Evolutionary conservation across 2,329 filamentous ascomycete genomes (phyloP).

Genomic region (Mycogone perniciosa): DNA sequence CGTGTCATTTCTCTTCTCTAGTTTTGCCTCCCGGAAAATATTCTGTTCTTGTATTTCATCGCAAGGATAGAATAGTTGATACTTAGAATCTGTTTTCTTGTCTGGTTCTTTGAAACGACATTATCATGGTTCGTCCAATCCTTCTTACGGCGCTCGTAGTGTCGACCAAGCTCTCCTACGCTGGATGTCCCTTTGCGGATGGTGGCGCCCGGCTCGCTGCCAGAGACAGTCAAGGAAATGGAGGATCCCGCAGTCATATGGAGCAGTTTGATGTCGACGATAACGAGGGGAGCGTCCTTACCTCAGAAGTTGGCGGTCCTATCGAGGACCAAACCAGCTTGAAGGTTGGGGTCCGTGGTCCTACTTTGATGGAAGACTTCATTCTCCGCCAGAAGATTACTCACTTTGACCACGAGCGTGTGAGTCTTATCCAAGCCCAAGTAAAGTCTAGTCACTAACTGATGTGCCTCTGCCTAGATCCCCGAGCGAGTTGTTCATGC

Average conservation of each 20-base stretch:
- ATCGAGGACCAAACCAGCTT: slow-evolving; percentile 62
- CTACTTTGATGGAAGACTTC: slow-evolving; percentile 65
- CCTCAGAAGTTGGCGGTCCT: slow-evolving; percentile 61
- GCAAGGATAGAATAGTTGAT: no score
- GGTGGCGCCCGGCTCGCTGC: slow-evolving; percentile 18
- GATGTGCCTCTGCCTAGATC: slow-evolving; percentile 48
- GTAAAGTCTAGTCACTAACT: no score
- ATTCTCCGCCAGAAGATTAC: slow-evolving; percentile 67
- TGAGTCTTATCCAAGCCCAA: slow-evolving; percentile 46
- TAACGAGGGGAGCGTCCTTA: slow-evolving; percentile 45
- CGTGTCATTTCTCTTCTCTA: no score
- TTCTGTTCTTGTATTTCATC: no score
- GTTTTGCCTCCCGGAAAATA: no score
- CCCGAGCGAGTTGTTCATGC: slow-evolving; percentile 68
- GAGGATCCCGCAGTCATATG: slow-evolving; percentile 26
- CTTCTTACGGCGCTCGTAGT: no score
- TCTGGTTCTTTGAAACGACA: no score
- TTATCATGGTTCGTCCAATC: no score
- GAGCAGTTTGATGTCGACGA: slow-evolving; percentile 44
- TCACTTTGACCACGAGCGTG: slow-evolving; percentile 64
- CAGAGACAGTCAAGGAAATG: slow-evolving; percentile 17
- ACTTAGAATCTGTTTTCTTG: no score
- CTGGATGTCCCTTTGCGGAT: slow-evolving; percentile 31
- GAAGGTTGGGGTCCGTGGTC: slow-evolving; percentile 59
- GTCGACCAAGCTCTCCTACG: slow-evolving; percentile 1